A percentile compares a stretch with the other conserved stretches of the same genome.
Conservation (phyloP, 2,329 filamentous ascomycete species). For the Verticillium tricorpus region DNA sequence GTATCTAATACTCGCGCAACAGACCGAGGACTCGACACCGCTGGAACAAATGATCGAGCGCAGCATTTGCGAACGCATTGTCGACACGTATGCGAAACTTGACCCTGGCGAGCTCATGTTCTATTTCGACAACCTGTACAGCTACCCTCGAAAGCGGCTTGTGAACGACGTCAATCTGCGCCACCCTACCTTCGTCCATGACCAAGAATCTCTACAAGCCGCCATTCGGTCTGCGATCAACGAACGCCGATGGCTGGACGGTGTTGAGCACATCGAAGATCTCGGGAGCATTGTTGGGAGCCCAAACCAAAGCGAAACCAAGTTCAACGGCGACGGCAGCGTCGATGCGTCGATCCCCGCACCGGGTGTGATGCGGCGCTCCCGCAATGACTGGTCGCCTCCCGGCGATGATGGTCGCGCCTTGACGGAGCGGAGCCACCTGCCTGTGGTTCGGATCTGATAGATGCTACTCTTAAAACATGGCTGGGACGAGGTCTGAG, state of each 20-base stretch:
- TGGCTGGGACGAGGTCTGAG: background rate
- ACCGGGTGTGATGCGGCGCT: constrained; percentile 21
- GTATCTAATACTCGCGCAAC: background rate
- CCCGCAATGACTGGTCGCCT: constrained; percentile 31
- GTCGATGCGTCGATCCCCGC: constrained; percentile 29
- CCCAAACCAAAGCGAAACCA: constrained; percentile 30
- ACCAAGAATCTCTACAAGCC: constrained; percentile 39
- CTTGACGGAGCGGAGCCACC: constrained; percentile 7
- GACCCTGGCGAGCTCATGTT: constrained; percentile 44
- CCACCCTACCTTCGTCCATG: constrained; percentile 37
- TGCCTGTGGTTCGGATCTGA: background rate
- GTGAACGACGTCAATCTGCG: constrained; percentile 34
- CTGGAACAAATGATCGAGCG: constrained; percentile 11
- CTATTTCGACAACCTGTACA: constrained; percentile 41
- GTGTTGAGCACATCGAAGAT: constrained; percentile 21
- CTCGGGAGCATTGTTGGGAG: constrained; percentile 37
- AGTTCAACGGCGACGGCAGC: constrained; percentile 30
- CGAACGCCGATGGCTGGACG: constrained; percentile 29
- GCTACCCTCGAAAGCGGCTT: constrained; percentile 39
- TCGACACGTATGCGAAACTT: constrained; percentile 45
- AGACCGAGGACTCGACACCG: constrained; percentile 6
- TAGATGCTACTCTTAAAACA: background rate
- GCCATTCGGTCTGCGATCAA: constrained; percentile 32
- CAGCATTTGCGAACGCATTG: constrained; percentile 24
- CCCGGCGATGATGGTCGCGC: constrained; percentile 32